phyloP scores from a whole-genome alignment of 805 yeast species.

The Suhomyces sp. region DNA sequence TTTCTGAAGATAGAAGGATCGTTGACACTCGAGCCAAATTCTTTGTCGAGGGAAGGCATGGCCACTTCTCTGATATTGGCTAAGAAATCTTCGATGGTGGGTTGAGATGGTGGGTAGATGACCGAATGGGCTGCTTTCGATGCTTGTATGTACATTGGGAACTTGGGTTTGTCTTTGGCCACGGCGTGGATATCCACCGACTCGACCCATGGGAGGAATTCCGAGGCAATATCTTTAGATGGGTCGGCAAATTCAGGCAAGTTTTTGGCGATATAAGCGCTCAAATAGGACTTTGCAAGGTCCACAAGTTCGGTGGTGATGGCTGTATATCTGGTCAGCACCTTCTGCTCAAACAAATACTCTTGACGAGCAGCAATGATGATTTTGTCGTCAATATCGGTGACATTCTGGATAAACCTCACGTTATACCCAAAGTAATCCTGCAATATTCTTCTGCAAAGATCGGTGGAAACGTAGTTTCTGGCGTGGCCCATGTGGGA shows the following conservation, averaged over 20 bases:
- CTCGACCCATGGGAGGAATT: slow-evolving; percentile 53
- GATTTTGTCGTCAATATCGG: slow-evolving; percentile 98
- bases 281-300: slow-evolving; percentile 45
- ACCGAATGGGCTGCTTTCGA: slow-evolving; percentile 51
- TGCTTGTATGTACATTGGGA: slow-evolving; percentile 79
- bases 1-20: slow-evolving; percentile 83
- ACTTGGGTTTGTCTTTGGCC: slow-evolving; percentile 68
- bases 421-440: slow-evolving; percentile 91
- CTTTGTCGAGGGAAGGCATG: slow-evolving; percentile 68
- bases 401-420: slow-evolving; percentile 89
- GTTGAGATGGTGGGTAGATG: slow-evolving; percentile 25
- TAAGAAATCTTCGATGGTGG: slow-evolving; percentile 41
- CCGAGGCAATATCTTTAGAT: slow-evolving; percentile 19
- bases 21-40: slow-evolving; percentile 71
- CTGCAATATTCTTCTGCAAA: slow-evolving; percentile 83
- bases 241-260: slow-evolving; percentile 43
- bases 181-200: slow-evolving; percentile 50
- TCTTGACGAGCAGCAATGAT: slow-evolving; percentile 92
- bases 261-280: slow-evolving; percentile 52
- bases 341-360: slow-evolving; percentile 67
- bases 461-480: slow-evolving; percentile 92
- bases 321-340: slow-evolving; percentile 24
- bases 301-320: slow-evolving; percentile 36
- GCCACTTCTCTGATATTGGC: slow-evolving; percentile 67
- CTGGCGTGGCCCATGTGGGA: slow-evolving; percentile 99